Conservation (phyloP, 805 yeast species). For the Millerozyma miso region DNA sequence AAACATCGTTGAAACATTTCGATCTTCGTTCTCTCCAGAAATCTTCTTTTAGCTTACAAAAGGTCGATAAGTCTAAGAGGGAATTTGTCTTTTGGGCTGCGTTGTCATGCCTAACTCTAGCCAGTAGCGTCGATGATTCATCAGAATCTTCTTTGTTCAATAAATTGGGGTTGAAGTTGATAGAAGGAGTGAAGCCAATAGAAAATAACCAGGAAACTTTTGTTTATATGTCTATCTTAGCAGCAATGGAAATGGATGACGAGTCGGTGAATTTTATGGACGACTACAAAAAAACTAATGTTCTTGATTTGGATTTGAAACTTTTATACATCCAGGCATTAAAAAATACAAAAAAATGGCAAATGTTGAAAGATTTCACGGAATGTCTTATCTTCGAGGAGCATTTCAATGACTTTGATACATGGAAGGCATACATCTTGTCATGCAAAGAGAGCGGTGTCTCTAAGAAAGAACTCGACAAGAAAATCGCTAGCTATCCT, state of each 20-base stretch:
- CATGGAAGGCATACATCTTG: conserved; percentile 58
- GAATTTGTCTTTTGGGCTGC: conserved; percentile 51
- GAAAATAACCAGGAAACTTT: conserved; percentile 61
- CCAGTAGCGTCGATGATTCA: conserved; percentile 25
- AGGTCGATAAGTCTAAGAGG: conserved; percentile 23
- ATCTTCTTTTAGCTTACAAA: conserved; percentile 40
- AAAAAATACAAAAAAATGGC: conserved; percentile 38
- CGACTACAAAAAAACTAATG: conserved; percentile 25
- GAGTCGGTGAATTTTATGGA: conserved; percentile 25
- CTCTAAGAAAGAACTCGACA: conserved; percentile 25
- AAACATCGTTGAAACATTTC: conserved; percentile 41
- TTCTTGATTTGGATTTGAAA: conserved; percentile 60
- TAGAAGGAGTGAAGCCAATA: conserved; percentile 50
- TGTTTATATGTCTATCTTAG: conserved; percentile 51
- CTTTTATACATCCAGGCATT: conserved; percentile 50
- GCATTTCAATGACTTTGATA: conserved; percentile 68
- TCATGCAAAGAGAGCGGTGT: conserved; percentile 37
- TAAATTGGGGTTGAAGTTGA: conserved; percentile 53
- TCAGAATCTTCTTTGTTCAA: conserved; percentile 53
- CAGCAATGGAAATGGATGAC: conserved; percentile 26
- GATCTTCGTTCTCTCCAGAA: conserved; percentile 54
- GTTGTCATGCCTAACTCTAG: conserved; percentile 45
- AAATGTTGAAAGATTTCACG: conserved; percentile 37
- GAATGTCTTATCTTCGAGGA: conserved; percentile 39
- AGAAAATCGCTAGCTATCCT: conserved; percentile 6